These are phyloP conservation scores for Rhizopogon parksii DNA, from an alignment of 1,284 basidiomycete species.

Conservation along the genomic window DNA sequence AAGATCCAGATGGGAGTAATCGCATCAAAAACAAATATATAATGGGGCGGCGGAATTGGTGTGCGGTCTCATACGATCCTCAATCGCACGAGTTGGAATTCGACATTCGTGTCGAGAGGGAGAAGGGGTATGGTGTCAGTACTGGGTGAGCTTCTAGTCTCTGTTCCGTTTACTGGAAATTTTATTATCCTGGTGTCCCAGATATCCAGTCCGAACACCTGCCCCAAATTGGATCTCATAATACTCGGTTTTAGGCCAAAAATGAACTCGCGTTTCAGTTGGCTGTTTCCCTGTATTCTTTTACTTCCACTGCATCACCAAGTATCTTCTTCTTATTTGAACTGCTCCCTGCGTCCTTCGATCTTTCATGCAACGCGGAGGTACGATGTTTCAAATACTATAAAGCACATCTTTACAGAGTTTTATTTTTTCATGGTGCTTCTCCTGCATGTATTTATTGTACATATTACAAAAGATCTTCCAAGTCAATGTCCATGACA, in stretches of 20 bases:
- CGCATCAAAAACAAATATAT: conserved; percentile 67
- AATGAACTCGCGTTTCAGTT: not conserved
- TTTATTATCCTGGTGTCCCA: conserved; percentile 18
- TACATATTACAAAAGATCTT: conserved; percentile 18
- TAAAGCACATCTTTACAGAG: not conserved
- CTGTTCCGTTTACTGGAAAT: not conserved
- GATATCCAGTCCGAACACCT: conserved; percentile 44
- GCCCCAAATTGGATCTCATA: conserved; percentile 42
- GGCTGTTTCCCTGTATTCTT: not conserved
- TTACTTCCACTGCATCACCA: not conserved
- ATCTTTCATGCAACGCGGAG: too few relatives aligned
- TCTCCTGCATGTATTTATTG: not conserved
- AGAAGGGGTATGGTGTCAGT: conserved; percentile 74
- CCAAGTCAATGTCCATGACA: conserved; percentile 23
- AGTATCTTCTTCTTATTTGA: not conserved
- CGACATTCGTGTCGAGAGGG: conserved; percentile 82
- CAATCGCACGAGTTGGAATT: conserved; percentile 69
- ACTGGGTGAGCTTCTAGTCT: conserved; percentile 43
- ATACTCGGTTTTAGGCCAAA: conserved; percentile 1
- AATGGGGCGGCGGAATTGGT: conserved; percentile 89
- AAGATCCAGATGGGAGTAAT: conserved; percentile 69
- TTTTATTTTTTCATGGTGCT: not conserved
- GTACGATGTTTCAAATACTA: too few relatives aligned
- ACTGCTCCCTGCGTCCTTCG: not conserved
- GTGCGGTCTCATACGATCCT: conserved; percentile 61